Base-by-base conservation (phyloP, 2,329 filamentous ascomycete genomes). In the Metarhizium humberi region DNA sequence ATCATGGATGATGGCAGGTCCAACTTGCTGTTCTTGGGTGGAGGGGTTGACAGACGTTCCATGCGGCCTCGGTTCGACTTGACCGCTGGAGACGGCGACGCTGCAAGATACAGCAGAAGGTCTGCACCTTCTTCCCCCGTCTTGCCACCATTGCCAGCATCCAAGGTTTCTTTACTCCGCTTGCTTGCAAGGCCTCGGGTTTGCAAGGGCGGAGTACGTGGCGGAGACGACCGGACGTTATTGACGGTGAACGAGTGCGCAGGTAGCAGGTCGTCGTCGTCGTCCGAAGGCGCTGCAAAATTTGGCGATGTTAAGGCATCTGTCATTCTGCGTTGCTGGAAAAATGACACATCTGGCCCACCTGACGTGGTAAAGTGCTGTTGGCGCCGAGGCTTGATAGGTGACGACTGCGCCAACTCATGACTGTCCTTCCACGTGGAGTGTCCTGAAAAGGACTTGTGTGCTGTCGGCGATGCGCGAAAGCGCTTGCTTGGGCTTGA, bases 11-110 rank as follows among this genome's bases (percentile, higher is more conserved):
- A 95, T 25, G 84, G 91, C 59, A 88, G 76, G 53, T 82, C 88
- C 61, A 77, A 81, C 76, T 84, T 84, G 65, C 67, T 73, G 74
- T 78, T 83, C 67, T 85, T 86, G 54, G 85, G 84, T 4, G 87
- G 87, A 38, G 88, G 88, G n/a, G 88, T 92, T 11, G 86, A 88
- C 1, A 86, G 86, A 30, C 85, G 84, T 46, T 86, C 81, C 79
- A 85, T 85, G 54, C 78, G 75, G 57, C 64, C 59, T 59, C 66
- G 58, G 58, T 67, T 70, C 13, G 74, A 71, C 60, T 73, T 80
- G 51, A 86, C 84, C 50, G 89, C 90, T 0, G 91, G 90, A 0
- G 91, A 95, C 1, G 94, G 94, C 6, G 92, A 97, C 52, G 90
- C 90, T 51, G 92, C 92, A 16, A 97, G 82, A 69, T 92, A 96